phyloP scores from a whole-genome alignment of 495 filamentous ascomycete genomes.

The Aspergillus nidulans region DNA sequence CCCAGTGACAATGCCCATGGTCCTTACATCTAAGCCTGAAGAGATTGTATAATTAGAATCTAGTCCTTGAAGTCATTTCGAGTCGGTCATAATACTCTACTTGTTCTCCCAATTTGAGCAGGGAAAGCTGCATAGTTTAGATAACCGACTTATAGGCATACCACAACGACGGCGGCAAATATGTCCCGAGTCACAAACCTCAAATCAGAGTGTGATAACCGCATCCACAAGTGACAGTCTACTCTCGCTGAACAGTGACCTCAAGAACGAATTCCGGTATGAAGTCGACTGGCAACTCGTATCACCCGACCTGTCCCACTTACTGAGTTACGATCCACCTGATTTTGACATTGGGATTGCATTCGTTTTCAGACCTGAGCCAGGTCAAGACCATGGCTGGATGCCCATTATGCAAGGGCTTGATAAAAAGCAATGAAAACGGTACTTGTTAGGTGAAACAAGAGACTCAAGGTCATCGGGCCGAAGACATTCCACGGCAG shows the following conservation, averaged over 20 bases:
- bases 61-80: too few species aligned
- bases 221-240: neutral
- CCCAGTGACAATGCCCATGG: too few species aligned
- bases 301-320: neutral
- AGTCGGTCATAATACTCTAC: too few species aligned
- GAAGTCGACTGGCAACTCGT: neutral
- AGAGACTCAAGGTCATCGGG: neutral
- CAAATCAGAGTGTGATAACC: neutral
- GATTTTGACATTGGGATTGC: neutral
- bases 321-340: neutral
- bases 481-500: neutral
- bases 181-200: neutral
- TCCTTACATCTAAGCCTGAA: too few species aligned
- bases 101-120: too few species aligned
- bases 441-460: neutral
- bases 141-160: too few species aligned
- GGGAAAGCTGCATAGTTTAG: too few species aligned
- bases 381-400: neutral
- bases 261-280: neutral
- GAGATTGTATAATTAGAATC: too few species aligned
- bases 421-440: neutral
- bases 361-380: neutral
- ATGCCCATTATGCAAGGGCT: neutral
- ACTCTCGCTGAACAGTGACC: neutral
- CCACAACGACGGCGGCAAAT: too few species aligned